These are phyloP conservation scores for Styphnolobium japonicum DNA, from an alignment of 306 rosid species.

Conservation along the genomic window DNA sequence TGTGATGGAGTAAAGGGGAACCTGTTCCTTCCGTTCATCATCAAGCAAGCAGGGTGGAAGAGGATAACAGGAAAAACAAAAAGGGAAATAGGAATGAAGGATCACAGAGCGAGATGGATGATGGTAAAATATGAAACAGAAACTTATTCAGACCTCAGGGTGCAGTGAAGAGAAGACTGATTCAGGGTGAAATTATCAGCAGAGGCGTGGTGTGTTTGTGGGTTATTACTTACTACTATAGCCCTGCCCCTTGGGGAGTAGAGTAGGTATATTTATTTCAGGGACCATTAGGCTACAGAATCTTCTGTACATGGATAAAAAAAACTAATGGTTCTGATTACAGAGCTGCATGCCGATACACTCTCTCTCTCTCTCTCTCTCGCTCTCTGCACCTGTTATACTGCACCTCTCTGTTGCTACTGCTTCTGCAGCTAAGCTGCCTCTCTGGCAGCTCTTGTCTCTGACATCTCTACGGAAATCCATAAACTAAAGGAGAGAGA, in stretches of 20 bases:
- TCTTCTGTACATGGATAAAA: slow-evolving; percentile 70
- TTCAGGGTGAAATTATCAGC: background rate
- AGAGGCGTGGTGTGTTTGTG: slow-evolving; percentile 19
- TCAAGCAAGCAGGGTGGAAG: background rate
- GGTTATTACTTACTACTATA: slow-evolving; percentile 18
- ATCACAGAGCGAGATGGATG: background rate
- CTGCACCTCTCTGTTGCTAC: slow-evolving; percentile 56
- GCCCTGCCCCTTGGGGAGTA: background rate
- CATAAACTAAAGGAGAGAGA: slow-evolving; percentile 52
- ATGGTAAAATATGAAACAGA: slow-evolving; percentile 2
- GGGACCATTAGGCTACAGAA: slow-evolving; percentile 73
- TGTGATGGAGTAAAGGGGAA: slow-evolving; percentile 76
- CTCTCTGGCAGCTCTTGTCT: slow-evolving; percentile 68
- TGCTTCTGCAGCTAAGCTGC: slow-evolving; percentile 52
- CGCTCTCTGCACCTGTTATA: slow-evolving; percentile 42
- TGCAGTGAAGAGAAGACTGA: slow-evolving; percentile 10
- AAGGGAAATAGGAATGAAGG: background rate
- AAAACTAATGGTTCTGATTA: slow-evolving; percentile 79
- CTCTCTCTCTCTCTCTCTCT: slow-evolving; percentile 19
- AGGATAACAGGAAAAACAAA: background rate
- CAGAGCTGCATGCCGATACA: slow-evolving; percentile 49
- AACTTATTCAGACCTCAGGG: background rate
- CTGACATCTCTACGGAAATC: slow-evolving; percentile 89
- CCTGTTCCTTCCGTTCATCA: slow-evolving; percentile 52
- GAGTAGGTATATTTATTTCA: slow-evolving; percentile 82